These are phyloP conservation scores for Castanospermum australe DNA, from an alignment of 306 rosid species.

Conservation along the genomic window DNA sequence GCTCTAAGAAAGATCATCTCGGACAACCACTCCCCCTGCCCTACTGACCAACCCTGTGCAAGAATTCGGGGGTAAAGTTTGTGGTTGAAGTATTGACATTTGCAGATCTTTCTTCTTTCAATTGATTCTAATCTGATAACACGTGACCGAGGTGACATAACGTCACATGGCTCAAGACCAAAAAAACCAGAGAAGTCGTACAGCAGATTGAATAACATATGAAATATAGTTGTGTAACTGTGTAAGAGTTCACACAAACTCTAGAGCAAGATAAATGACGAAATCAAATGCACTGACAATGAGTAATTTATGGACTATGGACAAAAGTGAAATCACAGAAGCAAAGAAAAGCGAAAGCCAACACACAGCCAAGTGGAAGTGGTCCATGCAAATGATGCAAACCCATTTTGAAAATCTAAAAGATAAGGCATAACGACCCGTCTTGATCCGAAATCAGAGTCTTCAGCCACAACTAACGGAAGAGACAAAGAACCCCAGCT, in stretches of 20 bases:
- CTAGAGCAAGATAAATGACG: neutral
- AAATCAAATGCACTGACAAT: slow-evolving; percentile 29
- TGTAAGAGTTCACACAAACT: neutral
- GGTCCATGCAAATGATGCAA: slow-evolving; percentile 58
- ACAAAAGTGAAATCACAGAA: slow-evolving; percentile 30
- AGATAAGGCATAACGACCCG: slow-evolving; percentile 56
- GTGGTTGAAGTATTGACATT: neutral
- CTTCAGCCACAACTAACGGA: slow-evolving; percentile 27
- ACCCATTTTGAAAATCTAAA: slow-evolving; percentile 31
- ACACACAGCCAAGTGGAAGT: slow-evolving; percentile 41
- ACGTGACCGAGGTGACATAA: slow-evolving; percentile 27
- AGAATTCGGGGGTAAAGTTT: neutral
- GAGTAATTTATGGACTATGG: slow-evolving; percentile 31
- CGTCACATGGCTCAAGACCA: slow-evolving; percentile 24
- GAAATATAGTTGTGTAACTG: neutral
- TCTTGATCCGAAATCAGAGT: slow-evolving; percentile 30
- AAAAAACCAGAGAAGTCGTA: slow-evolving; percentile 25
- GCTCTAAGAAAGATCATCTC: neutral
- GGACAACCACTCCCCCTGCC: neutral
- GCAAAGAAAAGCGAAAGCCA: slow-evolving; percentile 21
- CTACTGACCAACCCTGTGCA: neutral
- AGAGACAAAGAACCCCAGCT: slow-evolving; percentile 58
- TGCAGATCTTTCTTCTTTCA: slow-evolving; percentile 10
- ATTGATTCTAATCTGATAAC: neutral
- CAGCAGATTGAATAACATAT: slow-evolving; percentile 4